Conservation (phyloP, 257 asterid genomes). For the Datura wrightii region DNA sequence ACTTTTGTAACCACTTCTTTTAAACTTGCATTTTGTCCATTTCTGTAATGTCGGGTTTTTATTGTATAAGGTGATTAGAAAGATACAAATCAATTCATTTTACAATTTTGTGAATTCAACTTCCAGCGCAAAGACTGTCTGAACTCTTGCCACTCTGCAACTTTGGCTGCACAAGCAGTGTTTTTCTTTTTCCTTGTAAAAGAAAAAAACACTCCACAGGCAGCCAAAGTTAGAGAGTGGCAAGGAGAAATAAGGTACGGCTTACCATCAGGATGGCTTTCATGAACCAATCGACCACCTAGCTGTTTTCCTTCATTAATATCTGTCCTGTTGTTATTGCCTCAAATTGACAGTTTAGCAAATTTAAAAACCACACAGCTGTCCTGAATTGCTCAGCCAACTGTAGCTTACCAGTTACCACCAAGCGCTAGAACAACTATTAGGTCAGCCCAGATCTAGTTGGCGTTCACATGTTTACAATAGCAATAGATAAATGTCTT, state of each 20-base stretch:
- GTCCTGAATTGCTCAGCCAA: background rate
- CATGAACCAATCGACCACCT: background rate
- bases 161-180: no score
- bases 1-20: no score
- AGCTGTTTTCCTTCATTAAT: background rate
- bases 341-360: constrained; percentile 6
- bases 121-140: background rate
- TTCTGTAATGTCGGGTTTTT: no score
- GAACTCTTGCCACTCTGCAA: no score
- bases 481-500: background rate
- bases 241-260: background rate
- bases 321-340: background rate
- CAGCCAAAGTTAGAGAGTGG: background rate
- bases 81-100: no score
- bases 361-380: background rate
- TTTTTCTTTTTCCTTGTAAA: background rate
- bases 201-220: no score
- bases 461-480: constrained; percentile 17
- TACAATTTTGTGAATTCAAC: background rate
- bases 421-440: constrained; percentile 4
- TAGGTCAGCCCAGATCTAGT: background rate
- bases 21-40: no score
- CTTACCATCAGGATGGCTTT: background rate
- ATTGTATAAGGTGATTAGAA: no score
- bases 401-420: background rate